Conservation (phyloP, 257 asterid species). For the Solanum ossicruentum region DNA sequence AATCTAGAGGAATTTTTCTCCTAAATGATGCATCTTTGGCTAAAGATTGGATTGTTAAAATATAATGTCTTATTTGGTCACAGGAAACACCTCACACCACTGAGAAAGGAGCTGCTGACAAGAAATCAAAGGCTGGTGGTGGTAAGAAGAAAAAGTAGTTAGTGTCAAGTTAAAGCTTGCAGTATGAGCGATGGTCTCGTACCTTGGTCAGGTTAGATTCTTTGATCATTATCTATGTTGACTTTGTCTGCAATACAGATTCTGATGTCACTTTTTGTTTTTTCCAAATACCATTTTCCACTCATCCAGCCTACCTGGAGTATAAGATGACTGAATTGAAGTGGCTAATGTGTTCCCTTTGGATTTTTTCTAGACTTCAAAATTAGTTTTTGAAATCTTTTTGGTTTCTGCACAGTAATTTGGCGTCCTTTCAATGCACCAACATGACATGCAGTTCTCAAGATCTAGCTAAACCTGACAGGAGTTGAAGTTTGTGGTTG, state of each 20-base stretch:
- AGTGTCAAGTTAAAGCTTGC: not conserved
- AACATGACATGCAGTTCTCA: not conserved
- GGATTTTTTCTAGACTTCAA: not conserved
- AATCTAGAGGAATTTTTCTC: not conserved
- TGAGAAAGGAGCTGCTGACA: slow-evolving; percentile 56
- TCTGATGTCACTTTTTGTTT: not conserved
- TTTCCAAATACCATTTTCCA: not conserved
- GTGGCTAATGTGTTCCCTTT: not conserved
- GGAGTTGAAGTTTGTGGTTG: not conserved
- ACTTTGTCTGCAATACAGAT: not conserved
- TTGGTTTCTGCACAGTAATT: not conserved
- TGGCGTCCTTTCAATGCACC: not conserved
- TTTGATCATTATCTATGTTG: not conserved
- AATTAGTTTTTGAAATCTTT: not conserved
- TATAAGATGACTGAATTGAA: not conserved
- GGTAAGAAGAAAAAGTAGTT: slow-evolving; percentile 63
- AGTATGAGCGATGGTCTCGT: not conserved
- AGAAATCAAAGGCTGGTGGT: slow-evolving; percentile 48
- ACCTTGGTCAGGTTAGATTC: not conserved
- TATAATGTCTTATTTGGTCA: slow-evolving; percentile 2
- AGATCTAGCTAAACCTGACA: not conserved
- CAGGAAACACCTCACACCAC: slow-evolving; percentile 55
- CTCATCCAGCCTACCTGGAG: not conserved
- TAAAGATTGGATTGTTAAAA: not conserved
- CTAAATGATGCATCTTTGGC: not conserved